Conservation (phyloP, 441 rosid species). For the Isatis lusitanica region DNA sequence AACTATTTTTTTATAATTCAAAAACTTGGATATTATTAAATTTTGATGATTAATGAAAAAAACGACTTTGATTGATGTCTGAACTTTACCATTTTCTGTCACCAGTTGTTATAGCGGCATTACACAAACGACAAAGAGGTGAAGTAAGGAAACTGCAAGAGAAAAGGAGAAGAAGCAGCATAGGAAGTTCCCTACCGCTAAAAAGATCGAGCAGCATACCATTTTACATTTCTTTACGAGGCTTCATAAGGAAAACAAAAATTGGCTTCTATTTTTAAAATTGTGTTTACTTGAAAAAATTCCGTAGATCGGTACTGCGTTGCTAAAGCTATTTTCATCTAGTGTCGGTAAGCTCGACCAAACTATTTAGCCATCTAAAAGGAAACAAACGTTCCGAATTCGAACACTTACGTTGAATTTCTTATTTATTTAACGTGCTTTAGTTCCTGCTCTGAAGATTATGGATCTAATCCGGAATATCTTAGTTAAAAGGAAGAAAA, state of each 20-base stretch:
- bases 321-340: background rate
- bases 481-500: background rate
- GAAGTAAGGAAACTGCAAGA: background rate
- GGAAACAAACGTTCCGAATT: background rate
- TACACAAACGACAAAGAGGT: constrained; percentile 2
- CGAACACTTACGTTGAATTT: background rate
- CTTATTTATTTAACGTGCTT: background rate
- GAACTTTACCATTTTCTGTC: background rate
- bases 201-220: too few relatives aligned
- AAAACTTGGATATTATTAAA: background rate
- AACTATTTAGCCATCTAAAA: background rate
- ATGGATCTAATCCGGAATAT: background rate
- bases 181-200: background rate
- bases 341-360: background rate
- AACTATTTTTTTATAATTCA: background rate
- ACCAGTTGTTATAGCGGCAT: background rate
- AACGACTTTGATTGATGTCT: background rate
- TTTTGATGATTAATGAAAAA: background rate
- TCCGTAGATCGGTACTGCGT: too few relatives aligned
- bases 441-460: background rate
- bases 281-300: too few relatives aligned
- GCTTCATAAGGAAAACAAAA: too few relatives aligned
- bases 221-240: too few relatives aligned
- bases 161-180: background rate
- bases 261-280: background rate